These are phyloP conservation scores for Candida xyloterini DNA, from an alignment of 805 yeast genomes.

Conservation along the genomic window DNA sequence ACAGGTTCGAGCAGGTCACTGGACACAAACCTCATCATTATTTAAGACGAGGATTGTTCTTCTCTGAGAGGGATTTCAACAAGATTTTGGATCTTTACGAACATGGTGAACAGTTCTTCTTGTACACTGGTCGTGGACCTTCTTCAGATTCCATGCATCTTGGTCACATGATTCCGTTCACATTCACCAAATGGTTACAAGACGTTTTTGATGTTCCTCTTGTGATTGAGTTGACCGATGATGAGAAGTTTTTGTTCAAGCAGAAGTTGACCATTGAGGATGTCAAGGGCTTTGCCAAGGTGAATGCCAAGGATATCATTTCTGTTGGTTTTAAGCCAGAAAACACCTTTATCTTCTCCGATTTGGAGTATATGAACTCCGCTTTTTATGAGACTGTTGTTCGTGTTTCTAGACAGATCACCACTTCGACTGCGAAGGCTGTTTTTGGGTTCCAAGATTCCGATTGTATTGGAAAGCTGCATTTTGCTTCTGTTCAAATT, in stretches of 20 bases:
- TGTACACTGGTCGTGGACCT: slow-evolving; percentile 98
- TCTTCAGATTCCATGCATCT: slow-evolving; percentile 91
- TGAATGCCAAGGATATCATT: slow-evolving; percentile 89
- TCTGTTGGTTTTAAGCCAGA: slow-evolving; percentile 93
- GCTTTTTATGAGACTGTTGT: slow-evolving; percentile 93
- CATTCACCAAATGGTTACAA: slow-evolving; percentile 96
- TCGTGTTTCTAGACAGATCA: slow-evolving; percentile 87
- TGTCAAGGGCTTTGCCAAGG: slow-evolving; percentile 73
- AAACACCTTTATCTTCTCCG: slow-evolving; percentile 93
- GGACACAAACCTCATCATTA: slow-evolving; percentile 91
- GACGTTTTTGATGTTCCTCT: slow-evolving; percentile 96
- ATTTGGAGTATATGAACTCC: slow-evolving; percentile 88
- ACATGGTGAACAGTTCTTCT: slow-evolving; percentile 90
- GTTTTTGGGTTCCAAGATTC: slow-evolving; percentile 95
- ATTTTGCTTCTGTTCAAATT: slow-evolving; percentile 94
- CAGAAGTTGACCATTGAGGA: slow-evolving; percentile 85
- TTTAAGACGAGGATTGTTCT: slow-evolving; percentile 86
- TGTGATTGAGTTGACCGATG: slow-evolving; percentile 92
- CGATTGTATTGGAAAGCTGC: slow-evolving; percentile 91
- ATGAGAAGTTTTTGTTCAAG: slow-evolving; percentile 94
- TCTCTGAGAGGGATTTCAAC: slow-evolving; percentile 81
- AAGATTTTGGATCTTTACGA: slow-evolving; percentile 85
- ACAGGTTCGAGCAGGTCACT: slow-evolving; percentile 74
- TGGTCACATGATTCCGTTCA: slow-evolving; percentile 95
- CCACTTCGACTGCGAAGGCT: slow-evolving; percentile 95